Evolutionary conservation across 805 yeast species (phyloP).

Genomic region (Suhomyces xylopsoci): DNA sequence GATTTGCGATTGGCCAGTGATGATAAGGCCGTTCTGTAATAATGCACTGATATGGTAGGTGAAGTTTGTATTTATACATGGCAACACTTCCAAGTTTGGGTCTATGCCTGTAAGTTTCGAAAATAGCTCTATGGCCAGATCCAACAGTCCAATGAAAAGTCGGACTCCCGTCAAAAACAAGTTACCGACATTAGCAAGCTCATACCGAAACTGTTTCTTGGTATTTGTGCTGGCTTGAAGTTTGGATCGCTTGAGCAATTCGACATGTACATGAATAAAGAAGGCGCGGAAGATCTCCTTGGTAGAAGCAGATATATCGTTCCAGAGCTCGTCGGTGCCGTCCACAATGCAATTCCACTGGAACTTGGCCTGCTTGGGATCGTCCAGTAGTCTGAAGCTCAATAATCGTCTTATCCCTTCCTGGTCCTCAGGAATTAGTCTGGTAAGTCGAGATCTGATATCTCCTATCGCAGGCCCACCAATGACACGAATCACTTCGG

Average conservation of each 20-base stretch:
- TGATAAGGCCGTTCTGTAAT: constrained; percentile 62
- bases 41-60: constrained; percentile 83
- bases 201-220: constrained; percentile 62
- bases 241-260: constrained; percentile 64
- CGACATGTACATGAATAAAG: constrained; percentile 74
- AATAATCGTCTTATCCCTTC: constrained; percentile 32
- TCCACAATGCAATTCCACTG: constrained; percentile 82
- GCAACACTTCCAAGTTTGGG: constrained; percentile 56
- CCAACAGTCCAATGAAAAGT: constrained; percentile 78
- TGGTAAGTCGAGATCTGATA: constrained; percentile 73
- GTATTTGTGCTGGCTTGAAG: constrained; percentile 31
- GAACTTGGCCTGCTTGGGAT: constrained; percentile 48
- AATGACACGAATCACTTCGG: constrained; percentile 77
- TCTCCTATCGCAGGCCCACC: constrained; percentile 98
- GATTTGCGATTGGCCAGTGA: constrained; percentile 90
- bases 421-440: constrained; percentile 60
- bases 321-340: constrained; percentile 74
- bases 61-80: constrained; percentile 81
- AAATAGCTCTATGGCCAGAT: constrained; percentile 76
- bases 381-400: constrained; percentile 49
- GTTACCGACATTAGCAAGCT: constrained; percentile 82
- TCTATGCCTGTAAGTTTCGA: constrained; percentile 60
- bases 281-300: constrained; percentile 76
- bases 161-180: constrained; percentile 79
- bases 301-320: constrained; percentile 51